Evolutionary conservation across 169 alveolate species (phyloP), one percentile per base, ranked within the genome.

Genomic region (Eimeria acervulina): DNA sequence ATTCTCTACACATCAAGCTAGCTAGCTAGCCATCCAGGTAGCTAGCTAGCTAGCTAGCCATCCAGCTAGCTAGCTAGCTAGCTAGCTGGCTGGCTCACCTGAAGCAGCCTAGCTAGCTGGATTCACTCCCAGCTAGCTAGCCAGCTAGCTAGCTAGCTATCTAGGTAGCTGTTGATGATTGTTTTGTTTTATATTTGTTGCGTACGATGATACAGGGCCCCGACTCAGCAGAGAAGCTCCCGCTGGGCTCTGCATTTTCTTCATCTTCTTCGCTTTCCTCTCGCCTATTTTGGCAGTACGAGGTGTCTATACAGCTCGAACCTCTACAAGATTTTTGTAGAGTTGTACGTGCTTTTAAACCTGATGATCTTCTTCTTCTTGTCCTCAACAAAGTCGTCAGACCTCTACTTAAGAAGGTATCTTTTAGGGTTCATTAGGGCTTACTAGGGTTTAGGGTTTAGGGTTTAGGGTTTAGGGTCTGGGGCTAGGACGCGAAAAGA

Each of bases 281-380:
- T 91, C 93, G 76, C 70, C 84, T 81, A 68, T 85, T 74, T 68
- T 98, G 98, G 99, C 97, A 97, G 44, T 98, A 98, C 96, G 98
- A 97, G 74, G 97, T 98, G 26, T 97, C 97, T 6, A 89, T 98
- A 33, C 99, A 98, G 87, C 98, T 98, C 95, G 99, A 98, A 78
- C 97, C 98, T 33, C 94, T 97, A 42, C 83, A 97, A 68, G 95
- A 95, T 93, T 97, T 98, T 97, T 94, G 98, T 94, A 95, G 97
- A 61, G 96, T 96, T 33, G 96, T 68, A 44, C 8, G 28, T 47
- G 78, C 33, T 19, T 88, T 47, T 83, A 66, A 42, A 1, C 96
- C 95, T 12, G 93, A 74, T 23, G 87, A 95, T 26, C 28, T 95
- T 21, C 61, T 80, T 63, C 52, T 42, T 19, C 61, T 81, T 2